Percentiles rank a stretch among this genome's conserved stretches.
These are phyloP conservation scores for Aspergillus oerlinghausenensis DNA, from an alignment of 2,329 filamentous ascomycete species.

Conservation along the genomic window DNA sequence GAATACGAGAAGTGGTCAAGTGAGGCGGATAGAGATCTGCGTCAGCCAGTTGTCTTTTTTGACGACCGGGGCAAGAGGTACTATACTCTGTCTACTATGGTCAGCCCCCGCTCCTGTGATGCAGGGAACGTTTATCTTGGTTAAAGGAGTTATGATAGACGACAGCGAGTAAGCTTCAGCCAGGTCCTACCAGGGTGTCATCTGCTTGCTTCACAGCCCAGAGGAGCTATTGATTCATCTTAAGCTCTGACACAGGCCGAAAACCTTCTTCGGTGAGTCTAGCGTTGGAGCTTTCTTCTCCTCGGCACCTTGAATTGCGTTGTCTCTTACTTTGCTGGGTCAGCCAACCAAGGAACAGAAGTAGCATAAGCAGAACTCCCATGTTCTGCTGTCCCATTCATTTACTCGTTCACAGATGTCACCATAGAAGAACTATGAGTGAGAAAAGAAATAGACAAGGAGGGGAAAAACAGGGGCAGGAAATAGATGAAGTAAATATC, in stretches of 20 bases:
- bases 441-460: constrained; percentile 13
- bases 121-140: background rate
- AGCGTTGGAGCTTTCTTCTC: too few relatives aligned
- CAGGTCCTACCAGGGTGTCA: background rate
- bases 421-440: constrained; percentile 3
- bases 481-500: constrained; percentile 3
- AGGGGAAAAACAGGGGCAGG: constrained; percentile 6
- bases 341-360: constrained; percentile 9
- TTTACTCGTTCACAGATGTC: constrained; percentile 26
- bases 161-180: background rate
- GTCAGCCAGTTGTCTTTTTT: background rate
- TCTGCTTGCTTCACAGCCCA: background rate
- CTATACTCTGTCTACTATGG: background rate
- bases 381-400: constrained; percentile 27
- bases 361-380: constrained; percentile 23
- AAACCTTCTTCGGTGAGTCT: background rate
- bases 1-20: background rate
- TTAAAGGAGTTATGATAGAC: background rate
- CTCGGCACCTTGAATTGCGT: background rate
- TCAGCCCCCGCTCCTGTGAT: background rate
- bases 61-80: background rate
- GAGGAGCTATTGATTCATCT: background rate
- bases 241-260: background rate
- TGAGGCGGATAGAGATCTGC: background rate
- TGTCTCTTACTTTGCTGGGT: background rate